Evolutionary conservation across 129 eudicot species (phyloP).

Genomic region (Flaveria ramosissima): DNA sequence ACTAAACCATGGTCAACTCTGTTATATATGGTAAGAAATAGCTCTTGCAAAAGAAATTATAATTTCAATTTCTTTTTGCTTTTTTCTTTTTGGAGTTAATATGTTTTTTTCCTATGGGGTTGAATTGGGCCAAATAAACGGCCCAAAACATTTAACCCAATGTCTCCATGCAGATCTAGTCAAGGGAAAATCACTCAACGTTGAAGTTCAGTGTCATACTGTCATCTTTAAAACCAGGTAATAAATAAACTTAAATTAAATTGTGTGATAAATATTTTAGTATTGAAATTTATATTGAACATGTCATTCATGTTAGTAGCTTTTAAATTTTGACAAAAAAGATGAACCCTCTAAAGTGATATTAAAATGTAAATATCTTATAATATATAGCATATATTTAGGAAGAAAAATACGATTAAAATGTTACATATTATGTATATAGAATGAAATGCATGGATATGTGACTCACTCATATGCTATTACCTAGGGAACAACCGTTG

Average conservation of each 20-base stretch:
- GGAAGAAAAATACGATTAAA: background rate
- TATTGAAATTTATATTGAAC: background rate
- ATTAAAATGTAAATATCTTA: background rate
- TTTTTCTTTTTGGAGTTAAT: background rate
- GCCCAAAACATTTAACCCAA: background rate
- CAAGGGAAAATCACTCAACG: background rate
- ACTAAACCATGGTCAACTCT: background rate
- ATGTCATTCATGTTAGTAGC: background rate
- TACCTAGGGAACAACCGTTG: background rate
- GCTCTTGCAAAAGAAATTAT: conserved; percentile 3
- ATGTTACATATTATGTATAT: background rate
- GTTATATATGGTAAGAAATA: conserved; percentile 16
- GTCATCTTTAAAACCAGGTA: background rate
- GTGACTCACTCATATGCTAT: no score
- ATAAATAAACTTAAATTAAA: background rate
- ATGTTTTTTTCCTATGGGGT: background rate
- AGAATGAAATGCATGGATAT: background rate
- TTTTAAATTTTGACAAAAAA: background rate
- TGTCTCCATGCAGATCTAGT: conserved; percentile 6
- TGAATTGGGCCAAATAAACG: conserved; percentile 18
- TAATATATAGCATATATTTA: background rate
- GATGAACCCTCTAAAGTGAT: background rate
- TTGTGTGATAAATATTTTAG: background rate
- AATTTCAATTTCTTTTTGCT: background rate
- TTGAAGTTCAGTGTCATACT: background rate